Evolutionary conservation across 2,329 filamentous ascomycete species (phyloP).

Genomic region (Neopestalotiopsis clavispora): DNA sequence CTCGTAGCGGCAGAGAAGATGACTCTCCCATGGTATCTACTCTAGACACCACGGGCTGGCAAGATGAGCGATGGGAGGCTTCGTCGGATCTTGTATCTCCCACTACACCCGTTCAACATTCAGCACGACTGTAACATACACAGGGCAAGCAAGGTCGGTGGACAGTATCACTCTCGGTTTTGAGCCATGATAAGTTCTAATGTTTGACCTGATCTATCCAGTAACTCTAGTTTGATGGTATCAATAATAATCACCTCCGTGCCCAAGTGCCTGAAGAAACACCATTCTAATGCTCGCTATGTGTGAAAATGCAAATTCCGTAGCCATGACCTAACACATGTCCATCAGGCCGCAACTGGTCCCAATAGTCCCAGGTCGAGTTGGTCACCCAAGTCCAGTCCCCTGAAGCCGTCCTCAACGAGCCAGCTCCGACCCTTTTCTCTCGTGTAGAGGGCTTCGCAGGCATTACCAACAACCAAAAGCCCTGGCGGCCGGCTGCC

Average conservation of each 20-base stretch:
- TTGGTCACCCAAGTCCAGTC: constrained; percentile 58
- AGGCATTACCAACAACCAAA: constrained; percentile 83
- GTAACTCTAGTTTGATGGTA: neutral
- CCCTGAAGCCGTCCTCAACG: constrained; percentile 86
- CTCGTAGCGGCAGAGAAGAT: constrained; percentile 20
- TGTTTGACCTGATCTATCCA: neutral
- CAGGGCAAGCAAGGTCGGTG: no score
- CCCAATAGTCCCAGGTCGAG: constrained; percentile 3
- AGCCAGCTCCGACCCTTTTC: constrained; percentile 71
- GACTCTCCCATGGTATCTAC: constrained; percentile 33
- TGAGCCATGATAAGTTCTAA: no score
- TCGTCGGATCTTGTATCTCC: constrained; percentile 33
- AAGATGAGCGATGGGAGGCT: constrained; percentile 23
- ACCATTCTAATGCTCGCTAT: constrained; percentile 8
- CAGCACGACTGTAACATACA: neutral
- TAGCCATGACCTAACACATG: neutral
- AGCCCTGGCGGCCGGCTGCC: constrained; percentile 89
- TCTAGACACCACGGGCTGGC: constrained; percentile 23
- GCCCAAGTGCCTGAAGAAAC: neutral
- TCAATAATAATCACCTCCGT: neutral
- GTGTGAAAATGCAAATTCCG: constrained; percentile 4
- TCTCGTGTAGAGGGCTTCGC: constrained; percentile 72
- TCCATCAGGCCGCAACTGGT: constrained; percentile 3
- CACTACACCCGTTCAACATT: constrained; percentile 24
- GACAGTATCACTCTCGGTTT: no score